Evolutionary conservation across 257 asterid genomes (phyloP).

Genomic region (Nicotiana tabacum): DNA sequence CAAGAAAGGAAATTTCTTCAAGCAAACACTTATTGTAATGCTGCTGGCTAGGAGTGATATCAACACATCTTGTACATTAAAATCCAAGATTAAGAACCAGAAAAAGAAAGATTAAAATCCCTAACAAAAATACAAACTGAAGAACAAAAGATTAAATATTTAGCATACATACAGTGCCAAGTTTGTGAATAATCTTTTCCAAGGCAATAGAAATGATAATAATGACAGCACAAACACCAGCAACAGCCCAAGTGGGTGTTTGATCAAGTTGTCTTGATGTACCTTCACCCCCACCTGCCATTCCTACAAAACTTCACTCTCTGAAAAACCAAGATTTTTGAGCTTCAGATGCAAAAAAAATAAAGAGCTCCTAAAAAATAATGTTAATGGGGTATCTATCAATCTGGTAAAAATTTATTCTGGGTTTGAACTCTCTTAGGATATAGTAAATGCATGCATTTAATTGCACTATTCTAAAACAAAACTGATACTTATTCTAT

Average conservation of each 20-base stretch:
- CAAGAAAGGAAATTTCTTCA: neutral
- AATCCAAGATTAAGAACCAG: neutral
- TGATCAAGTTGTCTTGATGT: constrained; percentile 50
- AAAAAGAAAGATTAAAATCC: neutral
- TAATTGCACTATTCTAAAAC: neutral
- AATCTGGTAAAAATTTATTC: neutral
- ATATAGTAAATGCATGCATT: neutral
- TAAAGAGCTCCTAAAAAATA: neutral
- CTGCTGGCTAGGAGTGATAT: neutral
- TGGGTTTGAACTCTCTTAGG: neutral
- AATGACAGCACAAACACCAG: constrained; percentile 74
- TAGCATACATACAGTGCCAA: constrained; percentile 46
- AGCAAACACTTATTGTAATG: neutral
- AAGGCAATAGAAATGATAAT: constrained; percentile 63
- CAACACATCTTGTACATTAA: neutral
- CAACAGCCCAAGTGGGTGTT: constrained; percentile 93
- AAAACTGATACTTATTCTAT: neutral
- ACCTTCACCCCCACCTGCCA: constrained; percentile 44
- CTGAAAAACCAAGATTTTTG: neutral
- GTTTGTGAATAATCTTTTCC: constrained; percentile 74
- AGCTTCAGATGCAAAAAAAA: neutral
- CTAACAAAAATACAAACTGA: neutral
- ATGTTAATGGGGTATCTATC: neutral
- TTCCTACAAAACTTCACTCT: constrained; percentile 6
- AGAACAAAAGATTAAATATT: neutral